Base-by-base conservation (phyloP, 1,284 basidiomycete species). In the Microstroma glucosiphilum region DNA sequence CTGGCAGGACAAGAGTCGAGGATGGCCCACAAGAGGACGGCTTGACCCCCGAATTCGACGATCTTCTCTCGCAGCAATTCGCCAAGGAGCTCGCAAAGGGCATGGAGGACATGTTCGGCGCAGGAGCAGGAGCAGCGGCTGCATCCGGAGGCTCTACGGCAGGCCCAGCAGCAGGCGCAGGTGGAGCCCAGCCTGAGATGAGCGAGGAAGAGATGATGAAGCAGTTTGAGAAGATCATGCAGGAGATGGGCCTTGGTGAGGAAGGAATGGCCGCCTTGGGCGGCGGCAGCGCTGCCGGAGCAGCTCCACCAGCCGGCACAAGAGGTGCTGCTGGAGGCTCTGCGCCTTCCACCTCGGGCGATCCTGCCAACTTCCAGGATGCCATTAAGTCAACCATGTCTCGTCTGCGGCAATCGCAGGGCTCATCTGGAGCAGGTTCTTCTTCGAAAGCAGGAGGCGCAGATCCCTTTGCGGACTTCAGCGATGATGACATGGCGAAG, bases 61-160 rank as follows among this genome's bases (percentile, higher is more conserved):
- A 70, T 15, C 60, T 69, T 40, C 64, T 77, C 8, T 69, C 68
- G 13, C 62, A 76, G 48, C 76, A 87, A 58, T 90, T 92, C 73
- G 86, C 88, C 49, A 83, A 84, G 48, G 87, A 90, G 74, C 83
- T 96, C 53, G 86, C 87, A 6, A 83, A 85, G 73, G 88, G 86
- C 40, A 94, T 96, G 91, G 89, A 91, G 76, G 82, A 82, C n/a
- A 83, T 96, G 54, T 86, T 96, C 83, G 83, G 84, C 21, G 88
- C 87, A 72, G 82, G 94, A 9, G 81, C 67, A 59, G 61, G 65
- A 43, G 26, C 62, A 23, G 61, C 69, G 23, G 49, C 60, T 15
- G 57, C 67, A 23, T 59, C 57, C 21, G 43, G 40, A n/a, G 56
- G 48, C 40, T 55, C 40, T 7, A 42, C 48, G 2, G 30, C 30